Conservation (phyloP, 805 yeast species). For the Starmera pachycereana region DNA sequence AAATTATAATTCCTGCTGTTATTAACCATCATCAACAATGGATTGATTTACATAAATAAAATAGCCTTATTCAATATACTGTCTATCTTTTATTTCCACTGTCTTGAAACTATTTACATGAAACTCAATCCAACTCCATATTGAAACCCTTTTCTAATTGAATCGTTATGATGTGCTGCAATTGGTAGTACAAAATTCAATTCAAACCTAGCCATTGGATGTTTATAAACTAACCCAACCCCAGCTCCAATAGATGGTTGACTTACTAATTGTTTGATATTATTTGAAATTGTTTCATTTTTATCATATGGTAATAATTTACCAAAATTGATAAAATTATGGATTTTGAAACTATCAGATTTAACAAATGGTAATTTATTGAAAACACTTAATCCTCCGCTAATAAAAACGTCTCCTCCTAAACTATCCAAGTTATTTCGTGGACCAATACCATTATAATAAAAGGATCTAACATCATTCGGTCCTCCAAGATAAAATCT, state of each 20-base stretch:
- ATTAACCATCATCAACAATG: conserved; percentile 52
- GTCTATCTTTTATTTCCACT: conserved; percentile 2
- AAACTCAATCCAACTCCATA: conserved; percentile 56
- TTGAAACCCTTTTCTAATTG: conserved; percentile 53
- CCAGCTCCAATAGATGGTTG: conserved; percentile 47
- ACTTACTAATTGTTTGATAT: conserved; percentile 19
- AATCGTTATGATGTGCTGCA: conserved; percentile 37
- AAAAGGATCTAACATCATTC: conserved; percentile 61
- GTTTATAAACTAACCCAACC: conserved; percentile 48
- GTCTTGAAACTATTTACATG: conserved; percentile 31
- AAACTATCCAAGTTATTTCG: conserved; percentile 41
- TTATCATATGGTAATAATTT: conserved; percentile 34
- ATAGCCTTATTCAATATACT: background rate
- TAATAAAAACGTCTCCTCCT: conserved; percentile 58
- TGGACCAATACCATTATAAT: conserved; percentile 57
- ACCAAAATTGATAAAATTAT: conserved; percentile 59
- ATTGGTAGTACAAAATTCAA: conserved; percentile 55
- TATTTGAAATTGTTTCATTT: conserved; percentile 9
- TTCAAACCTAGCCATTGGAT: conserved; percentile 60
- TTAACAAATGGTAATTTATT: conserved; percentile 46
- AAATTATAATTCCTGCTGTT: conserved; percentile 70
- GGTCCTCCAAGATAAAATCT: conserved; percentile 79
- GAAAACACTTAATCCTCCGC: conserved; percentile 49
- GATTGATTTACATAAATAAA: conserved; percentile 29
- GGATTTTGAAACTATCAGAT: conserved; percentile 47